These are phyloP conservation scores for Arbutus unedo DNA, from an alignment of 148 eudicot species.

Conservation along the genomic window DNA sequence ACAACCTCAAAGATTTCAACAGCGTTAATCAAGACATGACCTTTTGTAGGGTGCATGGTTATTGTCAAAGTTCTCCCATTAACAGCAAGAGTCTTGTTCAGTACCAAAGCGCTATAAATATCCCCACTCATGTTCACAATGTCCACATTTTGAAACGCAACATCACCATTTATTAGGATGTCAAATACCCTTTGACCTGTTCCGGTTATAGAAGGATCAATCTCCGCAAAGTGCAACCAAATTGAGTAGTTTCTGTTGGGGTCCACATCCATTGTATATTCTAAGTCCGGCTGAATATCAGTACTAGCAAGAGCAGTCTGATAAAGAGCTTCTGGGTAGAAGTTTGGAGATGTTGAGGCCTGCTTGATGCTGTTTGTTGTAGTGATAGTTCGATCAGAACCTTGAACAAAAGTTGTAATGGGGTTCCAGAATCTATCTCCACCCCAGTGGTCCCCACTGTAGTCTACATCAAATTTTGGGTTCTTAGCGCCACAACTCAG, in stretches of 20 bases:
- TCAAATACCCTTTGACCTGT: constrained; percentile 83
- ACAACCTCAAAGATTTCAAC: constrained; percentile 80
- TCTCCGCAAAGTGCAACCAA: constrained; percentile 98
- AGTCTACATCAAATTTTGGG: constrained; percentile 77
- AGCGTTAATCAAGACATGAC: constrained; percentile 71
- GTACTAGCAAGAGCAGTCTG: constrained; percentile 74
- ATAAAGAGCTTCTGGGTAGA: constrained; percentile 82
- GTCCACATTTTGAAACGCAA: constrained; percentile 61
- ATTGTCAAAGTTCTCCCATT: constrained; percentile 79
- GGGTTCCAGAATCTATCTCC: constrained; percentile 95
- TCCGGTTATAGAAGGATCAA: constrained; percentile 69
- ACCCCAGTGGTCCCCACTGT: constrained; percentile 78
- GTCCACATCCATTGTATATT: constrained; percentile 75
- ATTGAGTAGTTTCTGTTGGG: constrained; percentile 88
- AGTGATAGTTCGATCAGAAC: constrained; percentile 54
- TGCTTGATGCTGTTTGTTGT: constrained; percentile 44
- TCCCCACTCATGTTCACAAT: constrained; percentile 72
- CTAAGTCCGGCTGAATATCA: constrained; percentile 55
- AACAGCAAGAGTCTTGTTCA: constrained; percentile 77
- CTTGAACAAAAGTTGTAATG: constrained; percentile 44
- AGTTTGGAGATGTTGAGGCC: constrained; percentile 68
- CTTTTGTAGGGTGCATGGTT: constrained; percentile 54
- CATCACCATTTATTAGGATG: constrained; percentile 70
- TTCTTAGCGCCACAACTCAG: constrained; percentile 58
- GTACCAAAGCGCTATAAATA: constrained; percentile 61